Percentiles rank a stretch among this genome's conserved stretches.
These are phyloP conservation scores for Wakefieldia striispora DNA, from an alignment of 768 basidiomycete genomes.

Conservation along the genomic window DNA sequence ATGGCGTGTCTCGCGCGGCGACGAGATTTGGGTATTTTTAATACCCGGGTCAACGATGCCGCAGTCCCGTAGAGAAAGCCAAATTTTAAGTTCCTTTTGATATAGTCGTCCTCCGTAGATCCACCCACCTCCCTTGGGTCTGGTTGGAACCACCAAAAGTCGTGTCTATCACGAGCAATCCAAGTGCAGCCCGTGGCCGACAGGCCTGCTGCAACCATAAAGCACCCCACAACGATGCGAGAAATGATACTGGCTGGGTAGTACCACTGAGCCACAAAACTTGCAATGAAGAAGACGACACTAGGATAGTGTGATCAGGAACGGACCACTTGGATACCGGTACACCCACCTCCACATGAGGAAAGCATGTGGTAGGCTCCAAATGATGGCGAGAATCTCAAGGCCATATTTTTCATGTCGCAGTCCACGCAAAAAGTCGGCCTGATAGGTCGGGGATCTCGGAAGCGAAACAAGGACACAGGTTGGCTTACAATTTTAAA, in stretches of 20 bases:
- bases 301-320: constrained; percentile 11
- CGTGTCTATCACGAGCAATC: constrained; percentile 14
- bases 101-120: background rate
- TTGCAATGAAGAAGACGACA: constrained; percentile 29
- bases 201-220: constrained; percentile 27
- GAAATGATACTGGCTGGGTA: background rate
- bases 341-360: constrained; percentile 57
- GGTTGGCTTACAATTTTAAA: constrained; percentile 34
- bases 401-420: constrained; percentile 37
- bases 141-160: constrained; percentile 28
- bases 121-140: constrained; percentile 4
- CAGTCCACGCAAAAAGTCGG: constrained; percentile 16
- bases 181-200: constrained; percentile 47
- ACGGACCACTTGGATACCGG: background rate
- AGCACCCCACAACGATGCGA: constrained; percentile 29
- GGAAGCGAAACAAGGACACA: background rate
- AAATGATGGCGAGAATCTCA: constrained; percentile 50
- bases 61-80: too few species aligned
- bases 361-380: constrained; percentile 54
- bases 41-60: too few species aligned
- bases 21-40: too few species aligned
- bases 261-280: constrained; percentile 28
- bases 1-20: too few species aligned
- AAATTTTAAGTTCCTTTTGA: background rate
- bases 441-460: constrained; percentile 6